phyloP scores from a whole-genome alignment of 495 filamentous ascomycete genomes.

The Tetracladium marchalianum region DNA sequence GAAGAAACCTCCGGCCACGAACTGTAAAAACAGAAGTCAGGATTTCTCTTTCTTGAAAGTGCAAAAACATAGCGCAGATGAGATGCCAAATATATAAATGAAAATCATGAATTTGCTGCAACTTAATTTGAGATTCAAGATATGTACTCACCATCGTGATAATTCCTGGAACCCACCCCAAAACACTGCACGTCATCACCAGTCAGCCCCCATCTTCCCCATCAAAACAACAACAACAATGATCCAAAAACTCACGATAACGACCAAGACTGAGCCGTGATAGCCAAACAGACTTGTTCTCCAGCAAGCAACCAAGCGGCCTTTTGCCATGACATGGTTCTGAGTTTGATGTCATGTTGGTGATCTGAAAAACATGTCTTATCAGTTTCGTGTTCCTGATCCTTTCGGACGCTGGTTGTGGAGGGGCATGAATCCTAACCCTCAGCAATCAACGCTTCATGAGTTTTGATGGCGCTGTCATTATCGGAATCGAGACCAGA shows the following conservation, averaged over 20 bases:
- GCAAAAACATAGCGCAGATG: too few relatives aligned
- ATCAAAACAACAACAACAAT: too few relatives aligned
- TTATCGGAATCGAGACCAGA: slow-evolving; percentile 4
- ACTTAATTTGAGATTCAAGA: too few relatives aligned
- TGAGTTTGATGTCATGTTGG: slow-evolving; percentile 34
- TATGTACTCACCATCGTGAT: slow-evolving; percentile 22
- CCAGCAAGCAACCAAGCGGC: slow-evolving; percentile 33
- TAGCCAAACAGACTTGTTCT: slow-evolving; percentile 39
- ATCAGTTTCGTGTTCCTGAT: too few relatives aligned
- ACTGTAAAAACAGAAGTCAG: too few relatives aligned
- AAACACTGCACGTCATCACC: slow-evolving; percentile 19
- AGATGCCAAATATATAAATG: too few relatives aligned
- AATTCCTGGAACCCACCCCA: slow-evolving; percentile 37
- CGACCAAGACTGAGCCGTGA: slow-evolving; percentile 40
- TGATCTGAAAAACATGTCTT: slow-evolving; percentile 22
- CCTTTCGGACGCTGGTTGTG: neutral
- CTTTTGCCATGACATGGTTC: slow-evolving; percentile 41
- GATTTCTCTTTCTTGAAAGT: too few relatives aligned
- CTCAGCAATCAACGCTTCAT: slow-evolving; percentile 8
- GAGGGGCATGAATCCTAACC: slow-evolving; percentile 1
- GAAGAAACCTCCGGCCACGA: slow-evolving; percentile 25
- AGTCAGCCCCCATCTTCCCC: too few relatives aligned
- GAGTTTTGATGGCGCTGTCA: neutral
- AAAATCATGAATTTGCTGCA: too few relatives aligned
- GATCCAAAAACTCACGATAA: slow-evolving; percentile 28